A percentile compares a stretch with the other conserved stretches of the same genome.
Evolutionary conservation across 768 basidiomycete genomes (phyloP).

Genomic region (Dacryopinax spathularia): DNA sequence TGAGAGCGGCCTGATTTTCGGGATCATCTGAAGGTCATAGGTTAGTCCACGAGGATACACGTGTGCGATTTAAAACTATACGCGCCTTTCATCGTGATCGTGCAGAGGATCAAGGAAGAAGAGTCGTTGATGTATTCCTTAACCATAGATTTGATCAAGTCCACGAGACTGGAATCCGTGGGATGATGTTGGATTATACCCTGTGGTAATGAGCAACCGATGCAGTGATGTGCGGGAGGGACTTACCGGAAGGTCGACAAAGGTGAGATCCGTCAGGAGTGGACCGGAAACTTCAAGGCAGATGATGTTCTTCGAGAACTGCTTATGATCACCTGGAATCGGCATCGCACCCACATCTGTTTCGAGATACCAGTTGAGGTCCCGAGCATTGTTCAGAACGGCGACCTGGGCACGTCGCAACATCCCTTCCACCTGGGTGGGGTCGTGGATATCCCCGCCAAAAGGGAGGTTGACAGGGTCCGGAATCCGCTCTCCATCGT

Average conservation of each 20-base stretch:
- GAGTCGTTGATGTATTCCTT: constrained; percentile 43
- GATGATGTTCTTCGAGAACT: constrained; percentile 41
- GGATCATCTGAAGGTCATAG: constrained; percentile 45
- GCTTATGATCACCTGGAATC: constrained; percentile 13
- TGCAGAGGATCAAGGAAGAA: constrained; percentile 48
- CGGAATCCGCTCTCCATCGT: constrained; percentile 18
- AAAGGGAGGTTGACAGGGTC: constrained; percentile 27
- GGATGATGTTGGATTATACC: background rate
- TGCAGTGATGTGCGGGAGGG: constrained; percentile 6
- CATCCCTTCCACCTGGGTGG: constrained; percentile 34
- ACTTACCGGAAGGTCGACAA: constrained; percentile 20
- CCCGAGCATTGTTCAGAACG: constrained; percentile 26
- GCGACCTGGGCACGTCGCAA: constrained; percentile 49
- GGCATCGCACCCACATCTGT: constrained; percentile 14
- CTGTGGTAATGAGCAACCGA: background rate
- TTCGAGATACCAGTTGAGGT: constrained; percentile 9
- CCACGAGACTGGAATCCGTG: background rate
- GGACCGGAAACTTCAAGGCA: constrained; percentile 35
- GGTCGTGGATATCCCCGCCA: constrained; percentile 30
- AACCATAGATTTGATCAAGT: background rate
- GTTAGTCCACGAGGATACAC: no score
- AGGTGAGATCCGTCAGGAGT: constrained; percentile 20
- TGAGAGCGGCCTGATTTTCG: constrained; percentile 62
- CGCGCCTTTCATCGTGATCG: constrained; percentile 49
- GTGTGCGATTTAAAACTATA: no score